Evolutionary conservation across 306 rosid species (phyloP), one percentile per base, ranked within the genome.

Genomic region (Gastrolobium bilobum): DNA sequence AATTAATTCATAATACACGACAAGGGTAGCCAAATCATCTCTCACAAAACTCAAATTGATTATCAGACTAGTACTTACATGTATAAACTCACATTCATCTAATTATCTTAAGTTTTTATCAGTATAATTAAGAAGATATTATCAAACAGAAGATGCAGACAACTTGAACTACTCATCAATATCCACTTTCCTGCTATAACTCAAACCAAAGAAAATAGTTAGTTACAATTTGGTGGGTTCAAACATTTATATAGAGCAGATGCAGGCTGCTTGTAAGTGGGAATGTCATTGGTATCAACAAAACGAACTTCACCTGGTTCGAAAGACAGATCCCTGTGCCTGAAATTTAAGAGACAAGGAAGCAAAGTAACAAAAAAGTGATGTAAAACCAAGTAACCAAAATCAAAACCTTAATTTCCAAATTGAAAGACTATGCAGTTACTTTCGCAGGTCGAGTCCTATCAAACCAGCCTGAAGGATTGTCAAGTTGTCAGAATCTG

Each of bases 231-330:
- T 63, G 97, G 99, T 39, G 91, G 97, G 38, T 85, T 95, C 8
- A 84, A 71, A 74, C 97, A 95, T 81, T 92, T 95, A 82, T 92
- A 94, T 33, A 94, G 87, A 65, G 95, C 93, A 59, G 99, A 94
- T 35, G 92, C 88, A 34, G 99, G 97, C 72, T 83, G 93, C 86
- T 92, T 94, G 81, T 95, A 95, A 54, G 87, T 7, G 64, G 99
- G 98, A 57, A 92, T 90, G 74, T 95, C 94, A 40, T 50, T 85
- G 78, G 88, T 30, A 59, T 92, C 99, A 43, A 95, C 89, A 74
- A 90, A 91, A 42, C 99, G 91, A 51, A 95, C 96, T 89, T 91
- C 98, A n/a, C 99, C 99, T 0, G 97, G 94, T 4, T 90, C 87
- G 50, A 95, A 95, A 56, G 96, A 90, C 84, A 95, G 87, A 31